phyloP scores from a whole-genome alignment of 2,329 filamentous ascomycete species.

The Colletotrichum camelliae region DNA sequence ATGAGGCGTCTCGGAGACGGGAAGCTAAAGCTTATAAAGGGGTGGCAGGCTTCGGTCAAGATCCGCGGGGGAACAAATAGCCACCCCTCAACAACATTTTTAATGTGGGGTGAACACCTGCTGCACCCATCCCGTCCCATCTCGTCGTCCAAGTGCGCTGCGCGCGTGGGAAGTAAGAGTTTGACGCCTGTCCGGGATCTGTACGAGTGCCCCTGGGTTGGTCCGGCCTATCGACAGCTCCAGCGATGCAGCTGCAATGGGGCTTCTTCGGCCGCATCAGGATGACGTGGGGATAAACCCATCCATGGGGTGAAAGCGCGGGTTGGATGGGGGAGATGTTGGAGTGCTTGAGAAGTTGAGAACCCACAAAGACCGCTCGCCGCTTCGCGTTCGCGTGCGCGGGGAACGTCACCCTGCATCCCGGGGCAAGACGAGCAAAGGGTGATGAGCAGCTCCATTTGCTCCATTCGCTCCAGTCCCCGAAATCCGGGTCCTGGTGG shows the following conservation, averaged over 20 bases:
- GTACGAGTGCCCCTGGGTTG: background rate
- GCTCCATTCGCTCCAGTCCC: background rate
- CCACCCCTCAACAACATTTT: slow-evolving; percentile 7
- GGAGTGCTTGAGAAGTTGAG: background rate
- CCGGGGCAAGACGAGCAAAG: background rate
- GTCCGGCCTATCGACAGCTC: background rate
- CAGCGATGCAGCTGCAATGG: background rate
- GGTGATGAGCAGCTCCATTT: background rate
- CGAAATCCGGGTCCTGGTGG: background rate
- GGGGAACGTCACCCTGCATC: slow-evolving; percentile 20
- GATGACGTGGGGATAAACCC: slow-evolving; percentile 10
- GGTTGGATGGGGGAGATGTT: background rate
- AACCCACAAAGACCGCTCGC: background rate
- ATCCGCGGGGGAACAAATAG: slow-evolving; percentile 13
- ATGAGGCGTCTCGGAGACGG: background rate
- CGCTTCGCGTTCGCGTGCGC: background rate
- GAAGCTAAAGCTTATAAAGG: slow-evolving; percentile 4
- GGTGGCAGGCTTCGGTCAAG: slow-evolving; percentile 6
- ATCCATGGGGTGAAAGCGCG: slow-evolving; percentile 2
- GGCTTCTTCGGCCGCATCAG: slow-evolving; percentile 17
- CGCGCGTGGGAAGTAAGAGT: slow-evolving; percentile 6
- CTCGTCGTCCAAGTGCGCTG: background rate
- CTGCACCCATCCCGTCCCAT: background rate
- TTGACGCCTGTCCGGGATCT: background rate
- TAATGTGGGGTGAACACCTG: slow-evolving; percentile 12